Evolutionary conservation across 2,329 filamentous ascomycete genomes (phyloP).

Genomic region (Diaporthe sp.): DNA sequence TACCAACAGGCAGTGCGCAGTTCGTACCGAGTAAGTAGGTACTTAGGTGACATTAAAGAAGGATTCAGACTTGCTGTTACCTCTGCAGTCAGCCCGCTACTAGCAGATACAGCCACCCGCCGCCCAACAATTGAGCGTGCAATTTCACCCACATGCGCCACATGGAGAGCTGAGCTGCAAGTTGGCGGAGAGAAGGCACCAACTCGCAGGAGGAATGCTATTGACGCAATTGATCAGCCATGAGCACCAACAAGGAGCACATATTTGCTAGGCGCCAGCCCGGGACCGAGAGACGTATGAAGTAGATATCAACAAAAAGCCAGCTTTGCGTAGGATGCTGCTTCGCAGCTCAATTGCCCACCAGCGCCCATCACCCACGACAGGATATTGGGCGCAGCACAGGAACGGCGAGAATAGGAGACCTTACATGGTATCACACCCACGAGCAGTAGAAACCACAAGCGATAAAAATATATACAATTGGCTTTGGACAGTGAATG

Average conservation of each 20-base stretch:
- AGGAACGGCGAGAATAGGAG: not conserved
- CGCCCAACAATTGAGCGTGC: not conserved
- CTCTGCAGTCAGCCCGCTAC: not conserved
- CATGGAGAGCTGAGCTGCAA: conserved; percentile 16
- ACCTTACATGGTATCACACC: no score
- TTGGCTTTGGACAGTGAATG: not conserved
- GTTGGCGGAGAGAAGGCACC: not conserved
- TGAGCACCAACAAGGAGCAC: not conserved
- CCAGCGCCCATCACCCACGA: no score
- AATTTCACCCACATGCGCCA: conserved; percentile 25
- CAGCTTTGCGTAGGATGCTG: not conserved
- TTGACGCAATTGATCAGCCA: conserved; percentile 6
- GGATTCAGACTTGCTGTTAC: not conserved
- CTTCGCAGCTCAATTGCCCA: not conserved
- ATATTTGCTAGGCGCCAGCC: not conserved
- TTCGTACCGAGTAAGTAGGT: not conserved
- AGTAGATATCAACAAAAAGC: not conserved
- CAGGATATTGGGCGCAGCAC: not conserved
- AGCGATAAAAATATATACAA: not conserved
- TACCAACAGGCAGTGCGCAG: not conserved
- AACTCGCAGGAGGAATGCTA: not conserved
- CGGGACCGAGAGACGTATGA: not conserved
- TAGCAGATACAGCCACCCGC: not conserved
- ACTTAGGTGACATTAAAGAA: not conserved
- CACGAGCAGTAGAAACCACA: not conserved